Percentiles rank a stretch among this genome's conserved stretches.
phyloP scores from a whole-genome alignment of 1,284 basidiomycete species.

The Leccinum huronense region DNA sequence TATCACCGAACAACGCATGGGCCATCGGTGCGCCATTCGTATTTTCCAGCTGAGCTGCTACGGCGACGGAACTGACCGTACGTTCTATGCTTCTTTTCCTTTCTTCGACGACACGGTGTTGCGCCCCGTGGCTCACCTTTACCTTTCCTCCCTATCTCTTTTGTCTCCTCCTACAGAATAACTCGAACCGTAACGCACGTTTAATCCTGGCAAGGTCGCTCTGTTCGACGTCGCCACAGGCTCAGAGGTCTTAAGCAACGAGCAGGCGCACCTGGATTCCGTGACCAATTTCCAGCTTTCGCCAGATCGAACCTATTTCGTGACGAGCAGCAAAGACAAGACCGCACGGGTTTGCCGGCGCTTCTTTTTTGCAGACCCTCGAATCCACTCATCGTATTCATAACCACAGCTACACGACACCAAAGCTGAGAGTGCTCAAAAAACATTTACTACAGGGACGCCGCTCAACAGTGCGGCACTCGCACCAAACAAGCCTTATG shows the following conservation, averaged over 20 bases:
- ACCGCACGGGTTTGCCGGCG: slow-evolving; percentile 74
- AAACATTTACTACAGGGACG: slow-evolving; percentile 92
- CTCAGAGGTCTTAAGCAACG: slow-evolving; percentile 78
- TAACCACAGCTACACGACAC: slow-evolving; percentile 79
- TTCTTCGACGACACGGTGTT: background rate
- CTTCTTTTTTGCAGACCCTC: background rate
- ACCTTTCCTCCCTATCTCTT: background rate
- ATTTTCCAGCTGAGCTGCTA: slow-evolving; percentile 88
- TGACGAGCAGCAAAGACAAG: slow-evolving; percentile 98
- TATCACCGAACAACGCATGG: slow-evolving; percentile 97
- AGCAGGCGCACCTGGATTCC: slow-evolving; percentile 79
- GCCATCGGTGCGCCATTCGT: slow-evolving; percentile 81
- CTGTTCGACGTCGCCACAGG: slow-evolving; percentile 88
- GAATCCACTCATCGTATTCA: slow-evolving; percentile 5
- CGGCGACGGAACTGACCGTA: slow-evolving; percentile 74
- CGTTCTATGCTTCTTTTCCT: slow-evolving; percentile 5
- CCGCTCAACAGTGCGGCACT: slow-evolving; percentile 94
- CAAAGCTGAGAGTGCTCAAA: slow-evolving; percentile 83
- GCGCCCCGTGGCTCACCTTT: slow-evolving; percentile 3
- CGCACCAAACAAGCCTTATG: slow-evolving; percentile 83
- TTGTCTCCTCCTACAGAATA: slow-evolving; percentile 51
- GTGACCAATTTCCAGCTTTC: slow-evolving; percentile 95
- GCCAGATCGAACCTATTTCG: slow-evolving; percentile 90
- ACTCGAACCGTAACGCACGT: slow-evolving; percentile 72
- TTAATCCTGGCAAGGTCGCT: slow-evolving; percentile 90